phyloP scores from a whole-genome alignment of 768 basidiomycete genomes.

The Lyophyllum atratum region DNA sequence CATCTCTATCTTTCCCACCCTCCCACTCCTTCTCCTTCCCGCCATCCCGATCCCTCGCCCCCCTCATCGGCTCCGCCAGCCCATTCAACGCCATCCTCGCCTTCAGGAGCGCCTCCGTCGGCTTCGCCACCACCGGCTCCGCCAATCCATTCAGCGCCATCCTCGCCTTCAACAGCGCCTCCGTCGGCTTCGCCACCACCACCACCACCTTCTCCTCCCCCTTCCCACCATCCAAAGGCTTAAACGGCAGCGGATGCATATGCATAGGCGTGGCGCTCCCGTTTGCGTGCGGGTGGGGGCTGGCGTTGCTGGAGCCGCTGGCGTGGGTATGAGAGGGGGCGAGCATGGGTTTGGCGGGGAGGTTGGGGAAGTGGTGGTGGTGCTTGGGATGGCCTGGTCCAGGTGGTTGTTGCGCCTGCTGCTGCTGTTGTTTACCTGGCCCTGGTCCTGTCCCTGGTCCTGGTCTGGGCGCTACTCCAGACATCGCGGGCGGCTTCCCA shows the following conservation, averaged over 20 bases:
- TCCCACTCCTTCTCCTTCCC: slow-evolving; percentile 3
- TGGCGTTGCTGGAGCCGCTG: not conserved
- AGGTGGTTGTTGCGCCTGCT: not conserved
- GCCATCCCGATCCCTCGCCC: slow-evolving; percentile 14
- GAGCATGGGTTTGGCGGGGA: slow-evolving; percentile 14
- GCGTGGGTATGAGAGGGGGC: not conserved
- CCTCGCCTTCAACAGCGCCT: slow-evolving; percentile 13
- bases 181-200: too few relatives aligned
- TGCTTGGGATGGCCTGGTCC: not conserved
- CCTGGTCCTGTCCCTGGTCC: not conserved
- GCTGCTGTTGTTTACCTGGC: too few relatives aligned
- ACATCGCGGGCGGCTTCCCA: not conserved
- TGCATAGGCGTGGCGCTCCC: not conserved
- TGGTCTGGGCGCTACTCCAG: not conserved
- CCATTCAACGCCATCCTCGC: not conserved
- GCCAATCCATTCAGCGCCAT: not conserved
- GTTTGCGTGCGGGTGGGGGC: not conserved
- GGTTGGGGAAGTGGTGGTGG: not conserved
- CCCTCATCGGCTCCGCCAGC: slow-evolving; percentile 14
- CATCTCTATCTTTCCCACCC: not conserved
- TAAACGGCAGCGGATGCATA: not conserved
- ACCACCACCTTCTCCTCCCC: too few relatives aligned
- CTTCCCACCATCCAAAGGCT: too few relatives aligned
- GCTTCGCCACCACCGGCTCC: not conserved
- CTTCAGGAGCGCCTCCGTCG: not conserved